Base-by-base conservation (phyloP, 805 yeast genomes). In the Zygotorulaspora florentina region DNA sequence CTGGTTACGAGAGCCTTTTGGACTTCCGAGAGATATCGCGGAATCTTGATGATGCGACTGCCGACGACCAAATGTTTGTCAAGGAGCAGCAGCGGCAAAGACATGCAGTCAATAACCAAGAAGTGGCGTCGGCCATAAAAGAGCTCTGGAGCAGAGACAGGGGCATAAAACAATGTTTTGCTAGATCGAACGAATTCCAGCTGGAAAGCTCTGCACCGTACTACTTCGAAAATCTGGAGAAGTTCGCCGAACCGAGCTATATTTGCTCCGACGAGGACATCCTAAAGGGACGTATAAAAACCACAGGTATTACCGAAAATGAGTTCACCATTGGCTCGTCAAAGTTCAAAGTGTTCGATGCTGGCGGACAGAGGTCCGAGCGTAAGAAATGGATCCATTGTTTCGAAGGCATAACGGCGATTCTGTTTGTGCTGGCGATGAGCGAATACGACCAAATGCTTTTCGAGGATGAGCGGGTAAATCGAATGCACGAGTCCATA, bases 341-440 rank as follows among this genome's bases (percentile, higher is more conserved):
- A 39, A 78, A 74, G 52, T 83, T 90, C 62, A 81, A 80, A 58
- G 87, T 93, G 35, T 69, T 89, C 36, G 99, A 93, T 72, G 98
- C 96, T 3, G 99, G 99, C 43, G 99, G 99, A 1, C 97, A 90
- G 68, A 70, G 96, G 50, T 80, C 87, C 16, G 97, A 90, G 64
- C 75, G 97, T 50, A 80, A 84, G 56, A 90, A 90, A 64, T 90
- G 97, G 97, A 86, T 90, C 51, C 96, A 89, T 61, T 87, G 95
- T 60, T 90, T 90, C 66, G 93, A 90, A 59, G 87, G 85, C 51
- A 86, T 91, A 40, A 85, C 96, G 0, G 86, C 95, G 3, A 84
- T 95, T 0, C 65, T 91, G 31, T 93, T 88, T 65, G 96, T 91
- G 7, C 76, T 86, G 15, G 96, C 97, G 0, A 81, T 88, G 20